Evolutionary conservation across 2,329 filamentous ascomycete genomes (phyloP).

Genomic region (Corinectria fuckeliana): DNA sequence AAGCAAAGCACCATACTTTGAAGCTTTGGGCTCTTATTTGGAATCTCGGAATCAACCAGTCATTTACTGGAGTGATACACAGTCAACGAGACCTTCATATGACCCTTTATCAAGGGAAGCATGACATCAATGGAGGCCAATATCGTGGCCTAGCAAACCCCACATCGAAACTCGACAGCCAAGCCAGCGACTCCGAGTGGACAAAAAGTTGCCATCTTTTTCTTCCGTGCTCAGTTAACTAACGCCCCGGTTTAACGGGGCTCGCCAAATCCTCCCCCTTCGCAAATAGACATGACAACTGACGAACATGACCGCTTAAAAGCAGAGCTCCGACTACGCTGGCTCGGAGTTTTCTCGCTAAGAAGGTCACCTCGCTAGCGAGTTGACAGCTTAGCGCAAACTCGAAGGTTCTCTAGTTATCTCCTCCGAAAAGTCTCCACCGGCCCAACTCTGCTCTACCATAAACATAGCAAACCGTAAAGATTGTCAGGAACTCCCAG

Average conservation of each 20-base stretch:
- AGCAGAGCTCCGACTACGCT: not conserved
- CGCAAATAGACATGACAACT: not conserved
- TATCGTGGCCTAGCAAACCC: not conserved
- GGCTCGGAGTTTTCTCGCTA: not conserved
- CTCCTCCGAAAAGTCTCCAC: not conserved
- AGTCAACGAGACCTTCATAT: no score
- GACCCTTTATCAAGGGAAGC: not conserved
- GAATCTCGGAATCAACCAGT: not conserved
- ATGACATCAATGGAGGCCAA: not conserved
- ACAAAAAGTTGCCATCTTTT: not conserved
- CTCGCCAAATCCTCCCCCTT: not conserved
- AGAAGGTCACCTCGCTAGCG: not conserved
- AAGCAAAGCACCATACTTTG: not conserved
- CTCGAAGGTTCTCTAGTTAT: not conserved
- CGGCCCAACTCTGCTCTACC: not conserved
- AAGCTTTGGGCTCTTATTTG: not conserved
- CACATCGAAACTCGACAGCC: no score
- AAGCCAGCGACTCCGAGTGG: not conserved
- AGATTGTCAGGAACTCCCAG: not conserved
- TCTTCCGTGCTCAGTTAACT: not conserved
- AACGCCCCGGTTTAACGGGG: not conserved
- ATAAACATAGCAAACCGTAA: not conserved
- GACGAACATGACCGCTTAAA: not conserved
- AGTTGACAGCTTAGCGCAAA: not conserved
- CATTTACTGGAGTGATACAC: not conserved